Percentiles rank a stretch among this genome's conserved stretches.
These are phyloP conservation scores for Westerdykella aurantiaca DNA, from an alignment of 2,329 filamentous ascomycete genomes.

Conservation along the genomic window DNA sequence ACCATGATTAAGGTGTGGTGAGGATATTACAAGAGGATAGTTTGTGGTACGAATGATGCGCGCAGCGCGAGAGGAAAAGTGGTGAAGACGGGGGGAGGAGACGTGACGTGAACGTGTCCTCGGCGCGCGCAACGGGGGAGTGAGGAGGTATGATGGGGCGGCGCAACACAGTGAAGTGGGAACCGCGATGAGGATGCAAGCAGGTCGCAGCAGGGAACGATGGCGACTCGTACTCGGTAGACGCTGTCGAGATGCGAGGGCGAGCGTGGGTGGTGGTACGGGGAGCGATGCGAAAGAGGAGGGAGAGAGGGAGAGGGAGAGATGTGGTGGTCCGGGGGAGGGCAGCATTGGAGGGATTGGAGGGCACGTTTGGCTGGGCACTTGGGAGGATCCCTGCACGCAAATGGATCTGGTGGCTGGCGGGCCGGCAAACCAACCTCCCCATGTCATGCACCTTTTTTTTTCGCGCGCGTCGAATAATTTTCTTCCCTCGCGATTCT, in stretches of 20 bases:
- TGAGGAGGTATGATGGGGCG: slow-evolving; percentile 1
- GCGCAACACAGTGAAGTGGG: slow-evolving; percentile 11
- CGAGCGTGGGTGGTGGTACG: neutral
- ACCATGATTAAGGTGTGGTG: slow-evolving; percentile 24
- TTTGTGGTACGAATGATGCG: slow-evolving; percentile 13
- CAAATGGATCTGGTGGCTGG: too few species aligned
- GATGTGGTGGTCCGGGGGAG: neutral
- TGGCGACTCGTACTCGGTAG: neutral
- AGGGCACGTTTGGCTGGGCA: neutral
- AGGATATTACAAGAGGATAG: slow-evolving; percentile 10
- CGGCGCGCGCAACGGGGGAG: neutral
- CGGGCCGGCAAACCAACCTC: too few species aligned
- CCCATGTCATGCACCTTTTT: too few species aligned
- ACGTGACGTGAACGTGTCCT: slow-evolving; percentile 2
- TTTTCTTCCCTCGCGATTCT: too few species aligned
- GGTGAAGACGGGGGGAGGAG: slow-evolving; percentile 9
- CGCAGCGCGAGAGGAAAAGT: slow-evolving; percentile 19
- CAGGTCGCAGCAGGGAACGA: neutral
- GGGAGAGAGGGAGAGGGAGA: slow-evolving; percentile 5
- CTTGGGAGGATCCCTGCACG: too few species aligned
- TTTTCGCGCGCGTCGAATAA: too few species aligned
- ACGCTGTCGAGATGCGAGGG: slow-evolving; percentile 2
- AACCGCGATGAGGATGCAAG: neutral
- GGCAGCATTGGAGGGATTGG: slow-evolving; percentile 6
- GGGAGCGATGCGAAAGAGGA: neutral